Evolutionary conservation across 768 basidiomycete genomes (phyloP).

Genomic region (Rhizopogon vulgaris): DNA sequence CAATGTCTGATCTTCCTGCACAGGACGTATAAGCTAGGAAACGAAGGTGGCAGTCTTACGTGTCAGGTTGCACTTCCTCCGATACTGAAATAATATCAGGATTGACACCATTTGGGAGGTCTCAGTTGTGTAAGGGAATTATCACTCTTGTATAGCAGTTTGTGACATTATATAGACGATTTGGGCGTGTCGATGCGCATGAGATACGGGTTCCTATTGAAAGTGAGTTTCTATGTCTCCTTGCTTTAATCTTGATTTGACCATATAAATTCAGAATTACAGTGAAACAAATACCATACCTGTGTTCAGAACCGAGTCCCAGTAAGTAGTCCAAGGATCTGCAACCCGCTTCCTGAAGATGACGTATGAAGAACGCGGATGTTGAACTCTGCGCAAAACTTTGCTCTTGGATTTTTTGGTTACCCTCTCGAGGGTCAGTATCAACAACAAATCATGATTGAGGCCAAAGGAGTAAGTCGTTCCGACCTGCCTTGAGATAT

Average conservation of each 20-base stretch:
- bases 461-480: constrained; percentile 26
- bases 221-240: constrained; percentile 14
- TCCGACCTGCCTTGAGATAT: constrained; percentile 4
- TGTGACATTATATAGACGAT: constrained; percentile 21
- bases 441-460: constrained; percentile 37
- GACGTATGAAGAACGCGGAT: constrained; percentile 35
- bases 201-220: constrained; percentile 37
- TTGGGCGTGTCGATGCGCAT: constrained; percentile 37
- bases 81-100: constrained; percentile 29
- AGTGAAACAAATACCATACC: constrained; percentile 33
- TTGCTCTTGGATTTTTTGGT: constrained; percentile 48
- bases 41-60: constrained; percentile 47
- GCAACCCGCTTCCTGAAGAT: neutral
- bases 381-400: constrained; percentile 47
- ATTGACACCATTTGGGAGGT: constrained; percentile 76
- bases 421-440: constrained; percentile 39
- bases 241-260: constrained; percentile 21
- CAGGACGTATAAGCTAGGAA: constrained; percentile 82
- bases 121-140: constrained; percentile 60
- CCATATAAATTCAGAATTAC: constrained; percentile 26
- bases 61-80: constrained; percentile 9
- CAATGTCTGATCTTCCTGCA: neutral
- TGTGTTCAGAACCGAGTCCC: constrained; percentile 48
- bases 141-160: neutral
- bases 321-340: constrained; percentile 20